Percentiles rank a stretch among this genome's conserved stretches.
Conservation (phyloP, 371 early-diverging fungal genomes). For the Syncephalastrum contaminatum region DNA sequence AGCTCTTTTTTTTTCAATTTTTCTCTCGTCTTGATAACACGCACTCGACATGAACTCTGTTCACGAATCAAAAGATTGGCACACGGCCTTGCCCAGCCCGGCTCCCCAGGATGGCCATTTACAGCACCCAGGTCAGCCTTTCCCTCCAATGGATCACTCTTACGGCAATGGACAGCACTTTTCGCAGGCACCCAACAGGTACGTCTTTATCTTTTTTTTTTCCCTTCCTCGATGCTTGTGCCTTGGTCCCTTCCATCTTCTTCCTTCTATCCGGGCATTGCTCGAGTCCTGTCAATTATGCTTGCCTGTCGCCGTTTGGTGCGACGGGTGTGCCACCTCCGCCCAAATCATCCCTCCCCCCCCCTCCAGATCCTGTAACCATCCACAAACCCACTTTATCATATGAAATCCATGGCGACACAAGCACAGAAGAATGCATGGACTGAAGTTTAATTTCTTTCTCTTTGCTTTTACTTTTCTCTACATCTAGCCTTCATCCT, state of each 20-base stretch:
- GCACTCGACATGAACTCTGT: slow-evolving; percentile 29
- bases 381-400: slow-evolving; percentile 8
- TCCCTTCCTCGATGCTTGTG: slow-evolving; percentile 1
- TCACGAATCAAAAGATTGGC: slow-evolving; percentile 43
- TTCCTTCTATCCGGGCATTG: slow-evolving; percentile 4
- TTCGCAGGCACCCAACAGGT: slow-evolving; percentile 38
- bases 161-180: slow-evolving; percentile 29
- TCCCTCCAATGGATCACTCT: slow-evolving; percentile 25
- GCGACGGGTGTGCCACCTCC: slow-evolving; percentile 9
- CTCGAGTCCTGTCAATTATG: slow-evolving; percentile 25
- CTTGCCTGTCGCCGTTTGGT: slow-evolving; percentile 15
- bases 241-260: neutral
- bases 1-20: slow-evolving; percentile 4
- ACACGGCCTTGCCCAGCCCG: slow-evolving; percentile 31
- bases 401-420: slow-evolving; percentile 14
- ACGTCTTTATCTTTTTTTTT: slow-evolving; percentile 17
- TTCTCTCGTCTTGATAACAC: slow-evolving; percentile 4
- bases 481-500: slow-evolving; percentile 5
- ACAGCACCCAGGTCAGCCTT: slow-evolving; percentile 20
- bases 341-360: neutral
- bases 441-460: neutral
- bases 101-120: slow-evolving; percentile 25
- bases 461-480: no score
- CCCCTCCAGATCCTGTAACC: slow-evolving; percentile 3
- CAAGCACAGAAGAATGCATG: slow-evolving; percentile 3